These are phyloP conservation scores for Thermomyces lanuginosus DNA, from an alignment of 2,329 filamentous ascomycete species.

Conservation along the genomic window DNA sequence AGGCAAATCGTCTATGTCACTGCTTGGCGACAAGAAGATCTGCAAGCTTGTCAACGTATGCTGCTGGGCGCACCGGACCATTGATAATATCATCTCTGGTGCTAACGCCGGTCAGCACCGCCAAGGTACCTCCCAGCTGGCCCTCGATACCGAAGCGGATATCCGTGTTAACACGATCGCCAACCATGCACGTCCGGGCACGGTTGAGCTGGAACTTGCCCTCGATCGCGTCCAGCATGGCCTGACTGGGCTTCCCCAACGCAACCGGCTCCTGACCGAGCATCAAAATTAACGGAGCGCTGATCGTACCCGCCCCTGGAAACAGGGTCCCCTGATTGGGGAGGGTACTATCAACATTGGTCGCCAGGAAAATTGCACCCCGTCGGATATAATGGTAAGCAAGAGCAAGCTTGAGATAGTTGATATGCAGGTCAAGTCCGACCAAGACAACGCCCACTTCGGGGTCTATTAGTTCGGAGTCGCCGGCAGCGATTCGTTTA, in stretches of 20 bases:
- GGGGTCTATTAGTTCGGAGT: slow-evolving; percentile 60
- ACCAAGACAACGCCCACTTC: slow-evolving; percentile 80
- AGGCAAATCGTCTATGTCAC: slow-evolving; percentile 1
- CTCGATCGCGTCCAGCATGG: slow-evolving; percentile 98
- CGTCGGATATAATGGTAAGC: slow-evolving; percentile 70
- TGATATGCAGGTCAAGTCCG: slow-evolving; percentile 85
- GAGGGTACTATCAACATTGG: slow-evolving; percentile 81
- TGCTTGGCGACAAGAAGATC: slow-evolving; percentile 42
- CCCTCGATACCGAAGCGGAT: slow-evolving; percentile 91
- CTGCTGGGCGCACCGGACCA: slow-evolving; percentile 55
- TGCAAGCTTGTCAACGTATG: slow-evolving; percentile 69
- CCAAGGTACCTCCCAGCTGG: slow-evolving; percentile 74
- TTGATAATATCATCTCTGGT: slow-evolving; percentile 69
- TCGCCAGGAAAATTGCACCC: slow-evolving; percentile 77
- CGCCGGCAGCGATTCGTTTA: slow-evolving; percentile 50
- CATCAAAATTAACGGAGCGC: slow-evolving; percentile 62
- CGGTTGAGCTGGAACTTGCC: slow-evolving; percentile 86
- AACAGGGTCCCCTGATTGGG: slow-evolving; percentile 71
- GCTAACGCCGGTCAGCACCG: slow-evolving; percentile 77
- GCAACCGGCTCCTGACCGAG: slow-evolving; percentile 52
- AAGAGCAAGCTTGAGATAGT: slow-evolving; percentile 78
- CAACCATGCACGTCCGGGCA: slow-evolving; percentile 80
- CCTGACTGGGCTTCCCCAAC: slow-evolving; percentile 87
- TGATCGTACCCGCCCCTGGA: slow-evolving; percentile 74
- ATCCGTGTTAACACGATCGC: slow-evolving; percentile 84